Base-by-base conservation (phyloP, 2,329 filamentous ascomycete genomes). In the Xylariaceae sp. region DNA sequence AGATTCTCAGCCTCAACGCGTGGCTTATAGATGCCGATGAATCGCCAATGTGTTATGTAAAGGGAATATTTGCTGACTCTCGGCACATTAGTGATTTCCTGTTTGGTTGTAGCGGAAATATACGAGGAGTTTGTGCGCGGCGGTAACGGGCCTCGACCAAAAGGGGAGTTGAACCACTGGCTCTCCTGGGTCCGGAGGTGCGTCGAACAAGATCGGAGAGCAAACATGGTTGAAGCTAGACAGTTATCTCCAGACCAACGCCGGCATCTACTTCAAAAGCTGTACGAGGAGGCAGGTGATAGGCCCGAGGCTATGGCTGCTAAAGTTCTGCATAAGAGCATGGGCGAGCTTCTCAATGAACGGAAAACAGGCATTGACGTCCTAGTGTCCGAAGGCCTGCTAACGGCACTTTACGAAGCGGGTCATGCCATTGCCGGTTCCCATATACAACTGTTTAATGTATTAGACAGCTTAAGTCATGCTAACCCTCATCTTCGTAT, bases 291-390 rank as follows among this genome's bases (percentile, higher is more conserved):
- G n/a, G n/a, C n/a, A 59, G 47, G 21, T 50, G 7, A 23, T 43
- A 12, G 59, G 59, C 9, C 44, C 52, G 20, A 45, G 44, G 21
- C 49, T 50, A n/a, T 50, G 45, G 5, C 52, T 50, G 48, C 23
- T n/a, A n/a, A n/a, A n/a, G n/a, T 21, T 20, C 40, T 63, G 16
- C 56, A 59, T 7, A 40, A 51, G 7, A 59, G 60, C 41, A 61
- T 65, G 20, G 52, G 43, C 18, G 62, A 65, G n/a, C 65, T 66
- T 20, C 51, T 66, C 2, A 26, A 52, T 16, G 57, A 60, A 19
- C 59, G 53, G 32, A 55, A 41, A 18, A 56, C 53, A 4, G 56
- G 59, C 21, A 20, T 58, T 16, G 59, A 63, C 10, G 58, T 65
- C 12, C 32, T 65, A 7, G 50, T 65, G 16, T n/a, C 40, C 2